Evolutionary conservation across 495 filamentous ascomycete species (phyloP), one percentile per base, ranked within the genome.

Genomic region (Penicillium bialowiezense): DNA sequence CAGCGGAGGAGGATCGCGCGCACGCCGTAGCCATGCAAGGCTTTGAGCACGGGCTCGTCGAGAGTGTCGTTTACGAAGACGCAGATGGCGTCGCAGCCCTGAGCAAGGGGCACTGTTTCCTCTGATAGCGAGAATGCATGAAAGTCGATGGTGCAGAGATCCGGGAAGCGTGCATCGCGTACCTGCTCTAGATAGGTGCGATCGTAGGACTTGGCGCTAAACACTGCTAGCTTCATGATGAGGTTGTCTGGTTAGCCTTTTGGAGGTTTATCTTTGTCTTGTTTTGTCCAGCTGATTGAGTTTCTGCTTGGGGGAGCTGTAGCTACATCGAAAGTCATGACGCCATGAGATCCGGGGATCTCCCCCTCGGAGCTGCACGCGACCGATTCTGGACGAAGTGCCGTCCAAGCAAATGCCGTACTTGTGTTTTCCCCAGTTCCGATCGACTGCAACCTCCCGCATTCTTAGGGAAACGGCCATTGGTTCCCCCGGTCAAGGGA

Each of bases 41-140:
- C 66, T 34, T 64, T 52, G 24, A 86, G 70, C 40, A 87, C 81
- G 2, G 58, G 50, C 3, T 56, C 72, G 48, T 73, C 57, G 31
- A 85, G 71, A 5, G 58, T 68, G 67, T 88, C 85, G 69, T 88
- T 88, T 48, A 88, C 85, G 62, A 88, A 88, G 60, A 82, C 82
- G 68, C 84, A 87, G 43, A 88, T 71, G 45, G 84, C 85, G 29
- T 72, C 65, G 51, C 75, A 69, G 47, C 65, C 77, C 8, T 59
- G 50, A 2, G 81, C 81, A 17, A 87, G 73, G 2, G 77, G 46
- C 1, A 73, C 80, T 7, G 85, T 88, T 19, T 82, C 72, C 37
- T 63, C 36, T n/a, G 67, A 70, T 1, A 85, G 72, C 7, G 80
- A 51, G 56, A 83, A 82, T 43, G 77, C 66, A 65, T 84, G 81